Percentiles rank a stretch among this genome's conserved stretches.
Conservation (phyloP, 257 asterid species). For the Plectranthus barbatus region DNA sequence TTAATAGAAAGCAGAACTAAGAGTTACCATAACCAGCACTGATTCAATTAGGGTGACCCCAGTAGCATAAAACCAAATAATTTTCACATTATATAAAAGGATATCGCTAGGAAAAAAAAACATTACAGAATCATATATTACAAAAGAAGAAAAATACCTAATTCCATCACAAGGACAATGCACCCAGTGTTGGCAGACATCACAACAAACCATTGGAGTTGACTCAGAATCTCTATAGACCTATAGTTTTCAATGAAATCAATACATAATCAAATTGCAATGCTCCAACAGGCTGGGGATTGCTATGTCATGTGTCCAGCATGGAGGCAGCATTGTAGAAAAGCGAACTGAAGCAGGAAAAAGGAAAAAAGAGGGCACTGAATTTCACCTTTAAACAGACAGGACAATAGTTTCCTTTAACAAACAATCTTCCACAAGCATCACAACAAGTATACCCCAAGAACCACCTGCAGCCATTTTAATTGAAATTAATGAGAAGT, state of each 20-base stretch:
- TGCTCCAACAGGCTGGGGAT: conserved; percentile 14
- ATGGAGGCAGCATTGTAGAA: neutral
- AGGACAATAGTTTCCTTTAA: conserved; percentile 89
- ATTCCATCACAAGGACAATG: conserved; percentile 95
- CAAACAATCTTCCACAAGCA: conserved; percentile 97
- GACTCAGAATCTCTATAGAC: conserved; percentile 98
- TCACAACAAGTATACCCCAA: conserved; percentile 96
- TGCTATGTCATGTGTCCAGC: neutral
- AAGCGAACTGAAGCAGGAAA: neutral
- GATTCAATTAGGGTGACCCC: too few relatives aligned
- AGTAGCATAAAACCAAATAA: too few relatives aligned
- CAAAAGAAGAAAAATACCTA: conserved; percentile 40
- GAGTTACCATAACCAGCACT: too few relatives aligned
- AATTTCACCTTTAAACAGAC: conserved; percentile 77
- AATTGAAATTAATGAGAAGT: neutral
- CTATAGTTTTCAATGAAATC: conserved; percentile 29
- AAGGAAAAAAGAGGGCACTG: neutral
- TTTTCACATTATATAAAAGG: neutral
- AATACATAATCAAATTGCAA: conserved; percentile 14
- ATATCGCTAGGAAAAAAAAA: neutral
- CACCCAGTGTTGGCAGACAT: conserved; percentile 95
- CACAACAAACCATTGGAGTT: conserved; percentile 98
- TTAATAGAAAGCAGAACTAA: too few relatives aligned
- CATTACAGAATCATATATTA: neutral
- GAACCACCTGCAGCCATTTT: conserved; percentile 70